Conservation (phyloP, 139 green algal species). For the Haematococcus lacustris region DNA sequence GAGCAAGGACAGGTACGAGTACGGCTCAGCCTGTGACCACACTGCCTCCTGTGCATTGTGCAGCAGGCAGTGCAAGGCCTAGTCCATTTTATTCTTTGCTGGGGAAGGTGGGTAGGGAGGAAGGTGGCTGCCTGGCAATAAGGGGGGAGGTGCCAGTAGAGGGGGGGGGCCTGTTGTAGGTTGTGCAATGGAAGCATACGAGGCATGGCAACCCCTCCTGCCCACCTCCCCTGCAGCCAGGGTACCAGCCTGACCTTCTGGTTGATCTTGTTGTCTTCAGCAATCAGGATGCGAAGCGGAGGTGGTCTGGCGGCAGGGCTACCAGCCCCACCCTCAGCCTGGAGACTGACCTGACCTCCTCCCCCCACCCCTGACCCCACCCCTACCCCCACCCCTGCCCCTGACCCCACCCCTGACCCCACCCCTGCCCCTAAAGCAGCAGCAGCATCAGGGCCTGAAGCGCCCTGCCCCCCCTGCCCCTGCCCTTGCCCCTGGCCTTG, state of each 20-base stretch:
- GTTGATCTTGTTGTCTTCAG: slow-evolving; percentile 68
- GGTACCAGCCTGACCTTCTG: slow-evolving; percentile 23
- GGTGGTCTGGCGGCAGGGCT: neutral
- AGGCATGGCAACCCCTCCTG: too few species aligned
- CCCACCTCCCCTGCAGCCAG: neutral
- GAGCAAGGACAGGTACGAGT: too few species aligned
- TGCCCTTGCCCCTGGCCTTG: neutral
- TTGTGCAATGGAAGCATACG: too few species aligned
- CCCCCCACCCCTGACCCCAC: neutral
- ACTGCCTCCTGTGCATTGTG: too few species aligned
- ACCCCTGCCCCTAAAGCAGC: neutral
- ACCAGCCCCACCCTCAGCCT: neutral
- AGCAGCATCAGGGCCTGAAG: neutral
- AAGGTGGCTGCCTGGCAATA: too few species aligned
- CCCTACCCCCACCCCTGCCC: neutral
- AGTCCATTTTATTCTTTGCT: too few species aligned
- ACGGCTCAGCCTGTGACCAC: too few species aligned
- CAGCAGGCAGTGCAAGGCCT: too few species aligned
- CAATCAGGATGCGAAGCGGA: slow-evolving; percentile 47
- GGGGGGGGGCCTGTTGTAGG: too few species aligned
- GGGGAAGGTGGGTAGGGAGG: too few species aligned
- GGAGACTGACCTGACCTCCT: neutral
- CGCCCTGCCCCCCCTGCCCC: neutral
- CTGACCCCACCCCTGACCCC: neutral
- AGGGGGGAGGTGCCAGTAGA: too few species aligned